A percentile compares a stretch with the other conserved stretches of the same genome.
Evolutionary conservation across 768 basidiomycete genomes (phyloP).

Genomic region (Calocybe cyanea): DNA sequence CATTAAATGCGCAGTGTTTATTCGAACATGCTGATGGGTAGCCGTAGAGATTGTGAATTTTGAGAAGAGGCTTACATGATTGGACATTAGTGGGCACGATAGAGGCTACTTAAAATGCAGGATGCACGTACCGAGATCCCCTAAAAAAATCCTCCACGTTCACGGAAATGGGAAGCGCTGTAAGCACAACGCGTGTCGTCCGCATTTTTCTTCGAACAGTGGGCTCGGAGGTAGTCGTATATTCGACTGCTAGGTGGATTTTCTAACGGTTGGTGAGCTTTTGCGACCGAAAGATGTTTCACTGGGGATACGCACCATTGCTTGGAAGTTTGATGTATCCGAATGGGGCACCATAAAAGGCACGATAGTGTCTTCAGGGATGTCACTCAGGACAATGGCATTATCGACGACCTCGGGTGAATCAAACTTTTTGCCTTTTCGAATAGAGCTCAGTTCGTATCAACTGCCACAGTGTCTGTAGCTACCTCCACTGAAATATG

Average conservation of each 20-base stretch:
- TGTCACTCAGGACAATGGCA: conserved; percentile 42
- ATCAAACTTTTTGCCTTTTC: conserved; percentile 14
- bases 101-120: not conserved
- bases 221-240: conserved; percentile 55
- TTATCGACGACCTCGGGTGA: conserved; percentile 37
- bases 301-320: conserved; percentile 45
- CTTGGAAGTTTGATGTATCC: conserved; percentile 56
- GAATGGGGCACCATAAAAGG: conserved; percentile 62
- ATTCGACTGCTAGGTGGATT: conserved; percentile 66
- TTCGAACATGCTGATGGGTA: conserved; percentile 73
- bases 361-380: conserved; percentile 42
- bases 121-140: conserved; percentile 58
- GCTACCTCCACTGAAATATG: conserved; percentile 34
- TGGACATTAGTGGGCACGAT: not conserved
- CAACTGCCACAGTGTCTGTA: not conserved
- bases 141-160: conserved; percentile 98
- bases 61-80: conserved; percentile 66
- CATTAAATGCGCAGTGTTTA: conserved; percentile 57
- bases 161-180: conserved; percentile 80
- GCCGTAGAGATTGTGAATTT: conserved; percentile 88
- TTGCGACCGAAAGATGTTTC: not conserved
- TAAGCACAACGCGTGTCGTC: conserved; percentile 53
- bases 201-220: conserved; percentile 49
- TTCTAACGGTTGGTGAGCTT: conserved; percentile 39
- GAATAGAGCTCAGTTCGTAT: not conserved